These are phyloP conservation scores for Fusarium hainanense DNA, from an alignment of 2,329 filamentous ascomycete genomes.

Conservation along the genomic window DNA sequence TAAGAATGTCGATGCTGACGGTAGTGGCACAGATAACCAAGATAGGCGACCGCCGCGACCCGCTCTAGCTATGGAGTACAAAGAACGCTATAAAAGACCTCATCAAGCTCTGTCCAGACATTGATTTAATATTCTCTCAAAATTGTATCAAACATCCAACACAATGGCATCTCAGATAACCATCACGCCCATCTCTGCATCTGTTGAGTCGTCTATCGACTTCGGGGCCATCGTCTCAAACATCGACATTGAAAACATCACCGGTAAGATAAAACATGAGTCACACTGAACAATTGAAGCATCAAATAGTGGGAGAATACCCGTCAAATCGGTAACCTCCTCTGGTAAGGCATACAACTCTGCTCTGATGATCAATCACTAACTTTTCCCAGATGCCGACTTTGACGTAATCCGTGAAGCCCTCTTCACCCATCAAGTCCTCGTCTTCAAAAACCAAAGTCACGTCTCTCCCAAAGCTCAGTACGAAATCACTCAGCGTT, in stretches of 20 bases:
- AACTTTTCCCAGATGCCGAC: conserved; percentile 63
- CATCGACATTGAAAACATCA: conserved; percentile 70
- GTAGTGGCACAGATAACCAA: conserved; percentile 1
- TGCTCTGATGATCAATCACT: conserved; percentile 17
- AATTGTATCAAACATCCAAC: background rate
- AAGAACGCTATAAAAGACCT: conserved; percentile 16
- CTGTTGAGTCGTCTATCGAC: conserved; percentile 57
- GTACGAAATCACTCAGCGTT: conserved; percentile 77
- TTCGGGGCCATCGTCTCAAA: conserved; percentile 71
- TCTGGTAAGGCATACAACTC: conserved; percentile 56
- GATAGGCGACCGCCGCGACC: conserved; percentile 39
- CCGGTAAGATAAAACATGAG: conserved; percentile 58
- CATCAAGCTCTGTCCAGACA: background rate
- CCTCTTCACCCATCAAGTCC: conserved; percentile 74
- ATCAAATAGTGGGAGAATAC: conserved; percentile 59
- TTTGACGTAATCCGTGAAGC: conserved; percentile 72
- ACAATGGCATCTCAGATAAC: conserved; percentile 45
- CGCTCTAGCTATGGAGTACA: background rate
- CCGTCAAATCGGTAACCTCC: conserved; percentile 71
- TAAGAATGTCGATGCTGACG: background rate
- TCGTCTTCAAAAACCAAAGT: conserved; percentile 76
- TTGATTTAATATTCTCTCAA: background rate
- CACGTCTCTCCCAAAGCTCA: conserved; percentile 75
- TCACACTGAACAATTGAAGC: conserved; percentile 12
- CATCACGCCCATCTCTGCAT: conserved; percentile 53